These are phyloP conservation scores for Yamadazyma sp. DNA, from an alignment of 805 yeast species.

Conservation along the genomic window DNA sequence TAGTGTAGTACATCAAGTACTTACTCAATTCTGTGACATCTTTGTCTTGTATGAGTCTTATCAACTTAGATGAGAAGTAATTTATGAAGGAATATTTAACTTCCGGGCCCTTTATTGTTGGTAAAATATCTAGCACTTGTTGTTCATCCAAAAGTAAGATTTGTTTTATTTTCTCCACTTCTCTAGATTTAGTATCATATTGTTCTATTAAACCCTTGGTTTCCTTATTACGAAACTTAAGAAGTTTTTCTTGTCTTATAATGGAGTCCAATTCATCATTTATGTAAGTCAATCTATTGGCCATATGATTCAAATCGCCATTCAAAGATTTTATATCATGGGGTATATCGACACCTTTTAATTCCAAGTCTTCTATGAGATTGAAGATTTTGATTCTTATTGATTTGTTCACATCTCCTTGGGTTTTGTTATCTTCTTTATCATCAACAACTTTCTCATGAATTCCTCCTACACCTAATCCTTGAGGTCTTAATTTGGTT, in stretches of 20 bases:
- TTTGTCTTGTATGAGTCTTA: background rate
- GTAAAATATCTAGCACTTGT: constrained; percentile 1
- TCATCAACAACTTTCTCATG: constrained; percentile 28
- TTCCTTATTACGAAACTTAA: constrained; percentile 9
- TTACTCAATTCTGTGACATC: background rate
- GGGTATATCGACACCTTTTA: constrained; percentile 35
- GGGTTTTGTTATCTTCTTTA: constrained; percentile 9
- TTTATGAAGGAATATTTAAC: constrained; percentile 8
- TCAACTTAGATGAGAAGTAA: constrained; percentile 3
- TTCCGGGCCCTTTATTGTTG: constrained; percentile 5
- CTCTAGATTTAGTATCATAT: background rate
- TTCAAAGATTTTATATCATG: constrained; percentile 24
- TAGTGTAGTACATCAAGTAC: constrained; percentile 2
- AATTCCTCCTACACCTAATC: constrained; percentile 73
- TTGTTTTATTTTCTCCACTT: constrained; percentile 1
- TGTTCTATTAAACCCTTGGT: constrained; percentile 1
- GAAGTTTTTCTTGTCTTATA: constrained; percentile 9
- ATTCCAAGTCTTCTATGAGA: constrained; percentile 35
- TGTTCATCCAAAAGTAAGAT: no score
- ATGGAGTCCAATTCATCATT: constrained; percentile 16
- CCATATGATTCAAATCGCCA: constrained; percentile 10
- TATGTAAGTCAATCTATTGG: constrained; percentile 13
- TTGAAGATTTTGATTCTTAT: constrained; percentile 23
- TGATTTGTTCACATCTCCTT: no score
- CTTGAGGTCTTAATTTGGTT: constrained; percentile 60